A percentile compares a stretch with the other conserved stretches of the same genome.
Conservation (phyloP, 352 stramenopile genomes). For the Phytophthora cryptogea region DNA sequence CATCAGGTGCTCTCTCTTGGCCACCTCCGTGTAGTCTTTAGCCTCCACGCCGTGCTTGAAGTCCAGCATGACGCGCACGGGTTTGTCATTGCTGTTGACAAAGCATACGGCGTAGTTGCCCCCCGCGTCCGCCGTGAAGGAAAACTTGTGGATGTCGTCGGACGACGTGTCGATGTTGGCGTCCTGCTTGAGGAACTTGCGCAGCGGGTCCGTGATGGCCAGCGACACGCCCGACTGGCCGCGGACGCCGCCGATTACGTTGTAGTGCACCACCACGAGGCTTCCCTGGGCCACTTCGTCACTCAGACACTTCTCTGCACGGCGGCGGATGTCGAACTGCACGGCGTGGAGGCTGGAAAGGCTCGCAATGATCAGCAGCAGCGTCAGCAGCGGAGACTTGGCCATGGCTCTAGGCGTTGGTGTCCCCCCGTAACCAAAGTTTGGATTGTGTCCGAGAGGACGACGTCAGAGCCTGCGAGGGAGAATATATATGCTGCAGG, state of each 20-base stretch:
- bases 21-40: constrained; percentile 89
- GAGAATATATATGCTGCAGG: constrained; percentile 2
- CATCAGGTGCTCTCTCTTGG: constrained; percentile 90
- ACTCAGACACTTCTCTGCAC: constrained; percentile 82
- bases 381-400: constrained; percentile 33
- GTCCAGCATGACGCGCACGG: constrained; percentile 78
- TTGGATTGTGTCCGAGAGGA: constrained; percentile 26
- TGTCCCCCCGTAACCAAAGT: constrained; percentile 20
- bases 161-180: constrained; percentile 81
- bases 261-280: constrained; percentile 85
- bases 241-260: constrained; percentile 67
- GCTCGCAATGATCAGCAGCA: constrained; percentile 41
- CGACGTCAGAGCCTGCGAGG: constrained; percentile 12
- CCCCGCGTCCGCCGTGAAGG: constrained; percentile 70
- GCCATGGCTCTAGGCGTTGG: constrained; percentile 8
- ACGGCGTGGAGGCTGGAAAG: constrained; percentile 43
- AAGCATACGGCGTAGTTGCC: constrained; percentile 86
- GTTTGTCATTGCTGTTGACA: constrained; percentile 78
- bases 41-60: constrained; percentile 89
- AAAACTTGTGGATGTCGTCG: constrained; percentile 85
- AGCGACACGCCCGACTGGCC: constrained; percentile 76
- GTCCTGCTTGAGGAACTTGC: constrained; percentile 86
- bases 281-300: constrained; percentile 80
- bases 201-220: constrained; percentile 71
- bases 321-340: constrained; percentile 78